phyloP scores from a whole-genome alignment of 305 asterid species.

The Lippia alba region DNA sequence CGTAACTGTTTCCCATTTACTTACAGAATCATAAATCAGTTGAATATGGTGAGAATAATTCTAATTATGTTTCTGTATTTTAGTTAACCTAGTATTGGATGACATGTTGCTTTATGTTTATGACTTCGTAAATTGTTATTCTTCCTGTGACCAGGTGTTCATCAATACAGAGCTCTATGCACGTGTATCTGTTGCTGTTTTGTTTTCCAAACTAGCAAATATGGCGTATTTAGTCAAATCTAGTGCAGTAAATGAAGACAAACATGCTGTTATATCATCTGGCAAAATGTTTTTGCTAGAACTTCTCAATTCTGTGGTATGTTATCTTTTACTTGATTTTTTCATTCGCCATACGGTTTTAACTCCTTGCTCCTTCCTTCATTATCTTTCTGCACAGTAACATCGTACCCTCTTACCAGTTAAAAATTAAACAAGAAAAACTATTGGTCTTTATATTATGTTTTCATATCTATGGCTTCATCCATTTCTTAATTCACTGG shows the following conservation, averaged over 20 bases:
- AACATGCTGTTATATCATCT: slow-evolving; percentile 57
- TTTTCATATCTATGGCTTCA: no score
- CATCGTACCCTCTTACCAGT: no score
- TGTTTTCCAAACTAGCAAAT: slow-evolving; percentile 82
- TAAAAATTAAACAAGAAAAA: no score
- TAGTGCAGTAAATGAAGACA: slow-evolving; percentile 39
- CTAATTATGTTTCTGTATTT: slow-evolving; percentile 2
- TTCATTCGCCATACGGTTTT: slow-evolving; percentile 18
- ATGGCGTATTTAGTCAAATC: slow-evolving; percentile 54
- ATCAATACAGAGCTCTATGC: slow-evolving; percentile 97
- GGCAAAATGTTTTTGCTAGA: slow-evolving; percentile 87
- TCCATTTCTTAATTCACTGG: no score
- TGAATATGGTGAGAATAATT: slow-evolving; percentile 4
- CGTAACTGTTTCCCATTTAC: slow-evolving; percentile 1
- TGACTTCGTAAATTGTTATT: slow-evolving; percentile 31
- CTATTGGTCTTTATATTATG: no score
- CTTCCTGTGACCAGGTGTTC: slow-evolving; percentile 68
- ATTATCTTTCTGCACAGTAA: no score
- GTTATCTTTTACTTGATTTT: slow-evolving; percentile 22
- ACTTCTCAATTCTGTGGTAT: slow-evolving; percentile 78
- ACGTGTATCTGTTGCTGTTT: slow-evolving; percentile 93
- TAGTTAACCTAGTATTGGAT: neutral
- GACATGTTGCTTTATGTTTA: slow-evolving; percentile 2
- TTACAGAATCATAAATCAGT: slow-evolving; percentile 3
- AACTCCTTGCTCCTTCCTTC: neutral